Evolutionary conservation across 129 eudicot species (phyloP).

Genomic region (Solidago caesia): DNA sequence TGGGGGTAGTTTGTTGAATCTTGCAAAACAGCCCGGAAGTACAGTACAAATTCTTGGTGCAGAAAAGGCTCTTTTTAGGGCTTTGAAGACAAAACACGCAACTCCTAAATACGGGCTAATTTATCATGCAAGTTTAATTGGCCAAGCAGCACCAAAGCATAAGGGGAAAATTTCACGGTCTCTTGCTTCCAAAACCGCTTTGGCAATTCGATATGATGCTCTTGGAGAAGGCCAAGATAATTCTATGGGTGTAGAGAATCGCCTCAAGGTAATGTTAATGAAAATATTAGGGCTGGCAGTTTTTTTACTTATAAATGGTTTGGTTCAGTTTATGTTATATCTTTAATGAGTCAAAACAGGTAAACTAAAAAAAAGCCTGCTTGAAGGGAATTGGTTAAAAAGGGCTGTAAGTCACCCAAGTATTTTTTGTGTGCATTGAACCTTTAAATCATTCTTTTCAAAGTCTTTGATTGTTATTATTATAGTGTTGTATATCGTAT

Average conservation of each 20-base stretch:
- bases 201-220: conserved; percentile 90
- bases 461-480: too few relatives aligned
- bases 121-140: conserved; percentile 89
- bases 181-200: conserved; percentile 84
- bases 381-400: too few relatives aligned
- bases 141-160: conserved; percentile 92
- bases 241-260: conserved; percentile 88
- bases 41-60: conserved; percentile 98
- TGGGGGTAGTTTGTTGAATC: conserved; percentile 88
- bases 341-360: too few relatives aligned
- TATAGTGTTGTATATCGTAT: too few relatives aligned
- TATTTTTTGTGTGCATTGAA: too few relatives aligned
- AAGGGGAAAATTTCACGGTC: conserved; percentile 93
- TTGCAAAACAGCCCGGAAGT: conserved; percentile 96
- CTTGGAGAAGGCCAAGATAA: conserved; percentile 80
- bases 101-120: conserved; percentile 96
- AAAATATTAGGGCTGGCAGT: too few relatives aligned
- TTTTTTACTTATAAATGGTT: neutral
- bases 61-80: conserved; percentile 95
- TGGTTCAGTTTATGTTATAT: neutral
- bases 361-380: too few relatives aligned
- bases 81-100: conserved; percentile 90
- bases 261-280: conserved; percentile 54
- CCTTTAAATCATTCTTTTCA: too few relatives aligned
- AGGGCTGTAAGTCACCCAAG: too few relatives aligned